Evolutionary conservation across 768 basidiomycete genomes (phyloP).

Genomic region (Lactarius hatsudake): DNA sequence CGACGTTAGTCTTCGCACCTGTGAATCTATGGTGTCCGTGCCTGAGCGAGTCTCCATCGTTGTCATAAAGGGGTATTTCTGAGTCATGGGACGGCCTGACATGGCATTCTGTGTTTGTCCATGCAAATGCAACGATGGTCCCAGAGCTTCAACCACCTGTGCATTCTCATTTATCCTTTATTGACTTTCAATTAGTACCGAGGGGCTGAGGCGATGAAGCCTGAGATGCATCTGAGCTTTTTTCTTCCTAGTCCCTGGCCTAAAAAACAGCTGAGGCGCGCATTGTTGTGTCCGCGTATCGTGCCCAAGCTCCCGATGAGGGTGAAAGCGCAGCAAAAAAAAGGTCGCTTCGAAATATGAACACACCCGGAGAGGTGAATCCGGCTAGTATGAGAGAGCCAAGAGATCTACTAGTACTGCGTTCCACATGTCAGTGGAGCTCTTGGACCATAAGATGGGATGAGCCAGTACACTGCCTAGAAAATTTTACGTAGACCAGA

Average conservation of each 20-base stretch:
- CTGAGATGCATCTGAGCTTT: background rate
- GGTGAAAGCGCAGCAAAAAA: background rate
- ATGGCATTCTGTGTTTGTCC: too few species aligned
- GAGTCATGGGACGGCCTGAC: background rate
- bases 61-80: constrained; percentile 2
- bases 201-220: background rate
- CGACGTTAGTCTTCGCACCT: background rate
- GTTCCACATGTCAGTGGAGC: background rate
- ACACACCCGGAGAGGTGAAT: constrained; percentile 19
- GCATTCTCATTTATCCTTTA: background rate
- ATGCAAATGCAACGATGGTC: background rate
- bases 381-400: constrained; percentile 21
- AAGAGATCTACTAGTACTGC: constrained; percentile 25
- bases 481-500: constrained; percentile 13
- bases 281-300: background rate
- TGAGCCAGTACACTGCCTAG: constrained; percentile 5
- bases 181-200: background rate
- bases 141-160: background rate
- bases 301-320: background rate
- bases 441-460: background rate
- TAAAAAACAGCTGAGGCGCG: constrained; percentile 9
- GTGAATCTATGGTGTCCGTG: constrained; percentile 19
- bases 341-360: background rate
- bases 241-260: constrained; percentile 24
- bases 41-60: constrained; percentile 20